These are phyloP conservation scores for carrot (Daucus carota) DNA, from an alignment of 129 eudicot genomes.

Conservation along the genomic window DNA sequence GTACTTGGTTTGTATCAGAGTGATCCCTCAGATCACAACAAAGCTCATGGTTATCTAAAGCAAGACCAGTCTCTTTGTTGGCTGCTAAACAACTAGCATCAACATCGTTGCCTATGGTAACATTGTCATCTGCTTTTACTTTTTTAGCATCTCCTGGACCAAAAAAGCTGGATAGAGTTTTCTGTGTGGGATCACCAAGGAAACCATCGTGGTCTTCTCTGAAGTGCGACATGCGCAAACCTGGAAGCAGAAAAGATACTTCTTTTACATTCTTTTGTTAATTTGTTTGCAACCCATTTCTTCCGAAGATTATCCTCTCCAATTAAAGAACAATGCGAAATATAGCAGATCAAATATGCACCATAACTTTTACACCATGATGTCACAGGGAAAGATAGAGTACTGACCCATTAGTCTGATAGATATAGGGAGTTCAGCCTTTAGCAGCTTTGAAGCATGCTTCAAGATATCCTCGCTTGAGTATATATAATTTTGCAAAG, in stretches of 20 bases:
- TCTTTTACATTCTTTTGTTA: not conserved
- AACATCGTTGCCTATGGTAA: slow-evolving; percentile 14
- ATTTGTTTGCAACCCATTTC: not conserved
- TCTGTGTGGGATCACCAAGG: slow-evolving; percentile 63
- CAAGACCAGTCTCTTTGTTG: slow-evolving; percentile 9
- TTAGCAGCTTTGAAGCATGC: slow-evolving; percentile 84
- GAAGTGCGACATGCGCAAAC: slow-evolving; percentile 83
- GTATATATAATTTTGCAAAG: slow-evolving; percentile 53
- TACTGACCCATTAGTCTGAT: slow-evolving; percentile 73
- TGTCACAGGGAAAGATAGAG: not conserved
- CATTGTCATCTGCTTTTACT: slow-evolving; percentile 20
- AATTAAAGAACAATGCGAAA: not conserved
- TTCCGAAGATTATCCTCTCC: not conserved
- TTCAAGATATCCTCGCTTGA: slow-evolving; percentile 71
- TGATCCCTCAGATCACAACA: slow-evolving; percentile 20
- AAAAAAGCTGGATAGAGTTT: slow-evolving; percentile 57
- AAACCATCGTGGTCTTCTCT: slow-evolving; percentile 43
- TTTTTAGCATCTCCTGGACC: slow-evolving; percentile 30
- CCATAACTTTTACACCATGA: not conserved
- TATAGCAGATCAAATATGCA: not conserved
- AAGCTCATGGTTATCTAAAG: slow-evolving; percentile 21
- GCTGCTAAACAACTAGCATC: slow-evolving; percentile 17
- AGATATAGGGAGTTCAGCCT: slow-evolving; percentile 82
- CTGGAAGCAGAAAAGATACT: slow-evolving; percentile 27
- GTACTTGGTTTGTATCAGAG: slow-evolving; percentile 17